phyloP scores from a whole-genome alignment of 441 rosid genomes.

The Manihot esculenta region DNA sequence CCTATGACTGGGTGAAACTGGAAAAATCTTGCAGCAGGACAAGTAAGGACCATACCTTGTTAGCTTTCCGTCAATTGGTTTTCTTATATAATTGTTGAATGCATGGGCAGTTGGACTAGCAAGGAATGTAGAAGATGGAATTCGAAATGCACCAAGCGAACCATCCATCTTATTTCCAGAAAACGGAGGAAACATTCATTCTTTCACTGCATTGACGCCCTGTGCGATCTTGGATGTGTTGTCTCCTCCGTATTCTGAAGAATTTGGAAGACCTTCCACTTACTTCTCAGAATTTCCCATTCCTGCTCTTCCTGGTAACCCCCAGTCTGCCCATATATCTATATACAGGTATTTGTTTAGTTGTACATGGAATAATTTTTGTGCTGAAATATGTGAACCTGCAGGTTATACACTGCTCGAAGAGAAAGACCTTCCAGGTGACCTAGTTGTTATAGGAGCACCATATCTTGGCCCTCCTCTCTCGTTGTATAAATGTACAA shows the following conservation, averaged over 20 bases:
- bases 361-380: too few relatives aligned
- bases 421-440: conserved; percentile 38
- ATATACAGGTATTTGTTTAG: too few relatives aligned
- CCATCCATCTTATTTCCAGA: conserved; percentile 38
- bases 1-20: conserved; percentile 41
- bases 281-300: conserved; percentile 37
- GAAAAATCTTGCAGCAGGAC: conserved; percentile 24
- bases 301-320: conserved; percentile 39
- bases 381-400: too few relatives aligned
- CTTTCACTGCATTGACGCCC: conserved; percentile 46
- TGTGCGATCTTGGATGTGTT: conserved; percentile 50
- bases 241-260: conserved; percentile 52
- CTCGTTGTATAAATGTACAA: too few relatives aligned
- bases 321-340: too few relatives aligned
- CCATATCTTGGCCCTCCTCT: conserved; percentile 38
- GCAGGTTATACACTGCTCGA: conserved; percentile 40
- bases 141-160: conserved; percentile 34
- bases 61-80: too few relatives aligned
- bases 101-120: conserved; percentile 40
- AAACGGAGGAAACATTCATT: conserved; percentile 52
- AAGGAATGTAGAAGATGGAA: conserved; percentile 28
- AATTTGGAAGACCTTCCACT: conserved; percentile 46
- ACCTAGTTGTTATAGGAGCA: conserved; percentile 37
- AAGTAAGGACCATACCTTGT: conserved; percentile 22
- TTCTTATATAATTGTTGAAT: not conserved